Conservation (phyloP, 2,329 filamentous ascomycete species). For the Fusarium anguioides region DNA sequence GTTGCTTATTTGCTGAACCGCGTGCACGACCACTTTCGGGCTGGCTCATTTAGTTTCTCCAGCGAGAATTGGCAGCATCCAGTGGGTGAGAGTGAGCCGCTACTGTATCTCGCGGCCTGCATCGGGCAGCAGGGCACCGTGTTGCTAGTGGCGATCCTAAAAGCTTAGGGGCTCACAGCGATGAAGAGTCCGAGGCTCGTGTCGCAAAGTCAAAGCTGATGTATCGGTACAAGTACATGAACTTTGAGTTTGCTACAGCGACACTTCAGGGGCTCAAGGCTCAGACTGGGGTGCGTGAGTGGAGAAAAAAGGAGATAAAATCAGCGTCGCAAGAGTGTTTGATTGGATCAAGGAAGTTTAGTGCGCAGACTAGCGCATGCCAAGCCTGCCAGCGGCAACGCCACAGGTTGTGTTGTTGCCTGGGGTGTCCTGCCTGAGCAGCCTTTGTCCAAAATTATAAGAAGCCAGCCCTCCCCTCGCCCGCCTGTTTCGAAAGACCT, state of each 20-base stretch:
- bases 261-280: conserved; percentile 55
- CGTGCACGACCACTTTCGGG: neutral
- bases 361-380: conserved; percentile 52
- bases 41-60: neutral
- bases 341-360: conserved; percentile 54
- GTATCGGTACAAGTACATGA: conserved; percentile 30
- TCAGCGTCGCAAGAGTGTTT: conserved; percentile 42
- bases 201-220: conserved; percentile 12
- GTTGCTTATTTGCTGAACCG: neutral
- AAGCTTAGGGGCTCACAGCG: conserved; percentile 18
- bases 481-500: conserved; percentile 60
- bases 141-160: conserved; percentile 36
- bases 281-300: conserved; percentile 49
- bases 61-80: neutral
- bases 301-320: conserved; percentile 56
- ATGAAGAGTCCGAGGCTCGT: conserved; percentile 11
- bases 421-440: conserved; percentile 54
- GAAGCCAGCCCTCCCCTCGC: conserved; percentile 65
- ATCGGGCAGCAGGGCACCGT: conserved; percentile 15
- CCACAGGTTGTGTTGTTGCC: conserved; percentile 59
- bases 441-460: conserved; percentile 65
- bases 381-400: conserved; percentile 55
- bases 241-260: conserved; percentile 47
- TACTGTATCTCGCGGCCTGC: conserved; percentile 4
- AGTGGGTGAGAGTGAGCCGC: neutral